Percentiles rank a stretch among this genome's conserved stretches.
Conservation (phyloP, 208 protist genomes). For the Angomonas deanei region DNA sequence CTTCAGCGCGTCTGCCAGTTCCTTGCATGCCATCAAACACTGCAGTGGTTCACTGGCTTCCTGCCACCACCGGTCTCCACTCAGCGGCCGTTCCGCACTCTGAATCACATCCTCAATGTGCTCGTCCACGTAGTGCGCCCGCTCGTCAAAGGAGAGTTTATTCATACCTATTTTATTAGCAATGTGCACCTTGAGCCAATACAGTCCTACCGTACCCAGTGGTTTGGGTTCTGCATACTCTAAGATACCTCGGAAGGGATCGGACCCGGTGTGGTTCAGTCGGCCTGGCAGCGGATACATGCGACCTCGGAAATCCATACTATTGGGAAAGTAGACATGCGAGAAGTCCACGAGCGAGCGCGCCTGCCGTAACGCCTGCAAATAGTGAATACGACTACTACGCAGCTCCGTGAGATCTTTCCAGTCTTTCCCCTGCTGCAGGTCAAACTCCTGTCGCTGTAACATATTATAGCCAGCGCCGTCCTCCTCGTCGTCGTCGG, state of each 20-base stretch:
- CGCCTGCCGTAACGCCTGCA: slow-evolving; percentile 86
- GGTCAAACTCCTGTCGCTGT: slow-evolving; percentile 48
- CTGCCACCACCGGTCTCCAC: slow-evolving; percentile 92
- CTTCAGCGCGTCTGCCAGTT: slow-evolving; percentile 91
- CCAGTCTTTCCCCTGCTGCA: slow-evolving; percentile 78
- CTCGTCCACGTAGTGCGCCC: slow-evolving; percentile 91
- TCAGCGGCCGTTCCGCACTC: slow-evolving; percentile 73
- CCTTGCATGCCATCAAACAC: slow-evolving; percentile 92
- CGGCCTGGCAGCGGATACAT: slow-evolving; percentile 97
- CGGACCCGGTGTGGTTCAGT: slow-evolving; percentile 95
- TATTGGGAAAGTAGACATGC: slow-evolving; percentile 97
- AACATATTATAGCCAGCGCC: slow-evolving; percentile 61
- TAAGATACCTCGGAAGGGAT: slow-evolving; percentile 92
- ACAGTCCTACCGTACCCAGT: slow-evolving; percentile 90
- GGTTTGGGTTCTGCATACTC: slow-evolving; percentile 93
- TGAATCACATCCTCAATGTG: slow-evolving; percentile 89
- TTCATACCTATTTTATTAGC: slow-evolving; percentile 97
- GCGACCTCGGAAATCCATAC: slow-evolving; percentile 98
- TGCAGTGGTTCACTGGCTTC: slow-evolving; percentile 95
- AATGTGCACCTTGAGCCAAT: slow-evolving; percentile 98
- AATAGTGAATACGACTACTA: slow-evolving; percentile 85
- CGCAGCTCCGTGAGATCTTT: slow-evolving; percentile 76
- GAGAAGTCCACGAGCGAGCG: slow-evolving; percentile 86
- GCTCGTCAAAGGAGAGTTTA: slow-evolving; percentile 95
- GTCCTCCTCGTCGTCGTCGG: slow-evolving; percentile 23